Evolutionary conservation across 2,329 filamentous ascomycete species (phyloP).

Genomic region (Ophiobolus disseminans): DNA sequence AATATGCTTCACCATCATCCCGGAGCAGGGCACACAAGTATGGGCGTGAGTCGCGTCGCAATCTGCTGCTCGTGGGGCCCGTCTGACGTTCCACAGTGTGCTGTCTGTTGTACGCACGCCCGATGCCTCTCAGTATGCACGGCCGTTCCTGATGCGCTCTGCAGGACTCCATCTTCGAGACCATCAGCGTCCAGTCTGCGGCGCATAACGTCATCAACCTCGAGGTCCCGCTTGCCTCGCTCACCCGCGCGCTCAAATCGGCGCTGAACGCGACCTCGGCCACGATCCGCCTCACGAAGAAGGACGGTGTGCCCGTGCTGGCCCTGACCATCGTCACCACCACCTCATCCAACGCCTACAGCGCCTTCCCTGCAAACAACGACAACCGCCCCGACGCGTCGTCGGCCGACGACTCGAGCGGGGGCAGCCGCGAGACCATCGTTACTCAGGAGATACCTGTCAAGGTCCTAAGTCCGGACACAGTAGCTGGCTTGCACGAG

Average conservation of each 20-base stretch:
- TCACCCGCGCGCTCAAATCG: conserved; percentile 91
- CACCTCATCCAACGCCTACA: conserved; percentile 59
- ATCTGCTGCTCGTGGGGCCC: conserved; percentile 2
- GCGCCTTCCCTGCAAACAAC: conserved; percentile 38
- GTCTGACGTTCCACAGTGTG: conserved; percentile 45
- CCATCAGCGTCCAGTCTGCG: conserved; percentile 86
- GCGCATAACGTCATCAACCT: conserved; percentile 94
- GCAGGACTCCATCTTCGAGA: conserved; percentile 86
- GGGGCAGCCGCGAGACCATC: conserved; percentile 81
- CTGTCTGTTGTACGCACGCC: conserved; percentile 52
- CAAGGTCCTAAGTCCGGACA: conserved; percentile 80
- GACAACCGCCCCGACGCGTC: conserved; percentile 36
- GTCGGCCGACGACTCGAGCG: conserved; percentile 33
- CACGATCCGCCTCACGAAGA: conserved; percentile 89
- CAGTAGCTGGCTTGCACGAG: conserved; percentile 92
- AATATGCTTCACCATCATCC: conserved; percentile 93
- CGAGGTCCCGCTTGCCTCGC: conserved; percentile 85
- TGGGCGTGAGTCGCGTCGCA: conserved; percentile 74
- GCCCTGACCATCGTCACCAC: conserved; percentile 89
- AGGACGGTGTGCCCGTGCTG: conserved; percentile 83
- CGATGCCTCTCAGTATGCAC: neutral
- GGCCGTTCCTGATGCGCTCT: conserved; percentile 23
- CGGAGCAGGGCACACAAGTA: conserved; percentile 92
- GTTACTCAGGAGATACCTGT: conserved; percentile 98
- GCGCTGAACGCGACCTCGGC: conserved; percentile 82